phyloP scores from a whole-genome alignment of 345 rosid species.

The Eucalyptus fibrosa region DNA sequence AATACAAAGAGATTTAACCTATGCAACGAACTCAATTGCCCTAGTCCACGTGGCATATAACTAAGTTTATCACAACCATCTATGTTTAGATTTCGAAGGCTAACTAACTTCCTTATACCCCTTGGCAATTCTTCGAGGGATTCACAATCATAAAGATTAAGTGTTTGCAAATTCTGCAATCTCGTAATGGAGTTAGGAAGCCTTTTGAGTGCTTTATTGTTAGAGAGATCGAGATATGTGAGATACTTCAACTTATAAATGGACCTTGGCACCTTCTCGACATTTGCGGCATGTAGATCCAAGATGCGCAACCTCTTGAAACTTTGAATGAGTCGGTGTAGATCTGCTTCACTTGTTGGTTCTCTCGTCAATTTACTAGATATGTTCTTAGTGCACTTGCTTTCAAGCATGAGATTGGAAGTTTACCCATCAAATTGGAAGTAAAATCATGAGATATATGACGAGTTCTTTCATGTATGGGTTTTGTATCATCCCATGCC shows the following conservation, averaged over 20 bases:
- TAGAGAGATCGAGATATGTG: rapidly evolving
- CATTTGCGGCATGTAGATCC: rapidly evolving
- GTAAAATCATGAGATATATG: rapidly evolving
- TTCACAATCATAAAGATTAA: rapidly evolving
- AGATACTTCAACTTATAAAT: background rate
- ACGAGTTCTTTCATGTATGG: background rate
- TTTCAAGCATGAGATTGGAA: rapidly evolving
- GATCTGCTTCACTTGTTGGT: rapidly evolving
- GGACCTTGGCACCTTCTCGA: background rate
- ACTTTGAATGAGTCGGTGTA: background rate
- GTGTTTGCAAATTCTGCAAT: background rate
- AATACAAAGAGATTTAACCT: background rate
- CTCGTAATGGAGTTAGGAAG: background rate
- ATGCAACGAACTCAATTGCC: background rate
- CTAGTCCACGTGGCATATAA: too few relatives aligned
- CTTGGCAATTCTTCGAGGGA: too few relatives aligned
- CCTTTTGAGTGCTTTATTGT: rapidly evolving
- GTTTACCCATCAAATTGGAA: background rate
- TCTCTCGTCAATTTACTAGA: too few relatives aligned
- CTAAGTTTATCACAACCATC: rapidly evolving
- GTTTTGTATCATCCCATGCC: background rate
- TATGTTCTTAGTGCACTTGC: background rate
- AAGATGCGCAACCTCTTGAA: background rate
- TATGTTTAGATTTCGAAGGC: too few relatives aligned
- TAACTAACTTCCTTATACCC: too few relatives aligned